Evolutionary conservation across 768 basidiomycete species (phyloP).

Genomic region (Dentipellis fragilis): DNA sequence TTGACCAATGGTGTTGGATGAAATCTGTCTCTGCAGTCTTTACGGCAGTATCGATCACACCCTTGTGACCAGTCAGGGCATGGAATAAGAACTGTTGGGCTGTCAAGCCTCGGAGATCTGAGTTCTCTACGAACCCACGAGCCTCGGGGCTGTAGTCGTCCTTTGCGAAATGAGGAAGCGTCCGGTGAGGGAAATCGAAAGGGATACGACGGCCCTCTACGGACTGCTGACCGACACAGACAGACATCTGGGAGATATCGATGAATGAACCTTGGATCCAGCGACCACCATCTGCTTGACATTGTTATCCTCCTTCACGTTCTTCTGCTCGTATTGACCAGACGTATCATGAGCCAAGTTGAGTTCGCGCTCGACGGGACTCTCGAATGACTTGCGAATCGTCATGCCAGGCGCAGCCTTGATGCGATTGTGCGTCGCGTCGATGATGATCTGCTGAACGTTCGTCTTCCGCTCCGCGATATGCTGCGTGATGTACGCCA

Average conservation of each 20-base stretch:
- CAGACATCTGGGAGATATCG: conserved; percentile 99
- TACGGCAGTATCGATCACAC: conserved; percentile 97
- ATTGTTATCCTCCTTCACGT: conserved; percentile 97
- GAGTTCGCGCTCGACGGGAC: conserved; percentile 79
- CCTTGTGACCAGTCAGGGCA: conserved; percentile 99
- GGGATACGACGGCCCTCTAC: conserved; percentile 98
- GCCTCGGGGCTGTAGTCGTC: conserved; percentile 98
- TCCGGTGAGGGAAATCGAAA: conserved; percentile 94
- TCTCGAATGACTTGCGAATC: conserved; percentile 97
- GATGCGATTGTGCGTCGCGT: conserved; percentile 78
- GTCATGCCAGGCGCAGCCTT: conserved; percentile 97
- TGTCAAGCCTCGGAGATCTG: conserved; percentile 90
- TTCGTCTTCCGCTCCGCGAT: conserved; percentile 74
- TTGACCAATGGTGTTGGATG: conserved; percentile 98
- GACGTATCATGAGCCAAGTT: conserved; percentile 93
- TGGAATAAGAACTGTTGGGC: conserved; percentile 99
- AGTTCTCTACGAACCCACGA: conserved; percentile 98
- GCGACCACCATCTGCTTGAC: conserved; percentile 99
- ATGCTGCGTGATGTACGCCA: conserved; percentile 75
- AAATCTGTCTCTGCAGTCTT: conserved; percentile 99
- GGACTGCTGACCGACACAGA: conserved; percentile 96
- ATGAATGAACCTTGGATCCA: conserved; percentile 97
- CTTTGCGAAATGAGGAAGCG: conserved; percentile 94
- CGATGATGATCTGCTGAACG: conserved; percentile 70
- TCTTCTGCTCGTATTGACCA: conserved; percentile 92